Evolutionary conservation across 2,329 filamentous ascomycete species (phyloP), one percentile per base, ranked within the genome.

Genomic region (Amauroascus verrucosus): DNA sequence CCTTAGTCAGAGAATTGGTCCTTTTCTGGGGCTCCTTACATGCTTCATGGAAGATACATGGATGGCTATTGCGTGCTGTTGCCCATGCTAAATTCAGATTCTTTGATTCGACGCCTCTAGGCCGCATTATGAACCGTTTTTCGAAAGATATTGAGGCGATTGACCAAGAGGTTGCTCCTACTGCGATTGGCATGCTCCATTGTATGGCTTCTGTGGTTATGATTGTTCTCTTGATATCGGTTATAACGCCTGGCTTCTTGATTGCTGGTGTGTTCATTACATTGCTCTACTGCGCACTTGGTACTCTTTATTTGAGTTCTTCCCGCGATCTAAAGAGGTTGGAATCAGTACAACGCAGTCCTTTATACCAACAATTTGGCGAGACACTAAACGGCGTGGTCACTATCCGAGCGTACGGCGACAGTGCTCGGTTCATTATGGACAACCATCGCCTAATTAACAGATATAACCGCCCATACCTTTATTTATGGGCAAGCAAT

Each of bases 71-170:
- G 67, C 77, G 80, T 26, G 77, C 85, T 1, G 82, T 98, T 22
- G 85, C 88, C 13, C 83, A 90, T 60, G 93, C 93, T 28, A 91
- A 89, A 66, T 97, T 98, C 76, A 89, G 87, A 65, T 98, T 98
- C 73, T 98, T 98, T 64, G 93, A 98, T 64, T 86, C 91, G 1
- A 98, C 93, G 0, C 93, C 93, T 1, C 79, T 97, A 0, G 93
- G 93, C 11, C 91, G 96, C 70, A 78, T 98, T 63, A 97, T 97
- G 84, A 98, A 98, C 70, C 83, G 93, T 18, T 98, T 98, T 72
- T 97, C 91, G 67, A 97, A 97, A 70, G 93, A 98, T 67, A 80
- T 98, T 13, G 90, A 98, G 67, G 83, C 89, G 9, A 79, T 98
- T 18, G 93, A 98, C 61, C 93, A 98, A 67, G 93, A 98, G 68